phyloP scores from a whole-genome alignment of 2,329 filamentous ascomycete genomes.

The Aspergillus fumigatiaffinis region DNA sequence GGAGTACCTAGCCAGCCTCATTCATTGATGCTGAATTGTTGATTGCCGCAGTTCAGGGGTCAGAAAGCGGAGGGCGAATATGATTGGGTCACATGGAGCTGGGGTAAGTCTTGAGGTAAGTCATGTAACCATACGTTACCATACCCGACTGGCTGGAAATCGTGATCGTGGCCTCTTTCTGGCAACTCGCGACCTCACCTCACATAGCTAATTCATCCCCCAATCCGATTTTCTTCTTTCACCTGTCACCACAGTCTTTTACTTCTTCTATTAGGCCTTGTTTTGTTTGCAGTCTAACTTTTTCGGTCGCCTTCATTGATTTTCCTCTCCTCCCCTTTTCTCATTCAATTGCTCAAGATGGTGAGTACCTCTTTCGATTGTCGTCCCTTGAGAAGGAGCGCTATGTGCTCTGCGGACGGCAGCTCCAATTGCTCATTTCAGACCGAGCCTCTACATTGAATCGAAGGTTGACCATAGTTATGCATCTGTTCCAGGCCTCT shows the following conservation, averaged over 20 bases:
- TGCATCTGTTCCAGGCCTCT: conserved; percentile 27
- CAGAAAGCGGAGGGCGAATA: not conserved
- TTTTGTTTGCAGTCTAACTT: conserved; percentile 16
- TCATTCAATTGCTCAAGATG: conserved; percentile 21
- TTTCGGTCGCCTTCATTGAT: conserved; percentile 16
- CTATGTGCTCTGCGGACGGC: not conserved
- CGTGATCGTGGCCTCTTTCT: conserved; percentile 27
- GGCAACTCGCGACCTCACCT: conserved; percentile 18
- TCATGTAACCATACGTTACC: conserved; percentile 3
- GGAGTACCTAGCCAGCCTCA: not conserved
- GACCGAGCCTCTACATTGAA: conserved; percentile 2
- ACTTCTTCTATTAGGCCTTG: conserved; percentile 8
- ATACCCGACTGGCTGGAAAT: not conserved
- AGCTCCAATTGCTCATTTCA: conserved; percentile 3
- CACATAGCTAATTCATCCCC: conserved; percentile 6
- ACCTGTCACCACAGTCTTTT: not conserved
- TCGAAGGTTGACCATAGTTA: conserved; percentile 3
- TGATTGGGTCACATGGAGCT: not conserved
- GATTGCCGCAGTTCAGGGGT: not conserved
- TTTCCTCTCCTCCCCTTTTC: conserved; percentile 12
- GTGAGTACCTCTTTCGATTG: conserved; percentile 15
- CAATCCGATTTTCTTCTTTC: conserved; percentile 8
- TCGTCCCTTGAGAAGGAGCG: conserved; percentile 1
- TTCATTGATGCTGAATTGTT: not conserved
- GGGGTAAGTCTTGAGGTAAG: not conserved